Conservation (phyloP, 139 green algal genomes). For the Chlamydomonas sphaeroides region DNA sequence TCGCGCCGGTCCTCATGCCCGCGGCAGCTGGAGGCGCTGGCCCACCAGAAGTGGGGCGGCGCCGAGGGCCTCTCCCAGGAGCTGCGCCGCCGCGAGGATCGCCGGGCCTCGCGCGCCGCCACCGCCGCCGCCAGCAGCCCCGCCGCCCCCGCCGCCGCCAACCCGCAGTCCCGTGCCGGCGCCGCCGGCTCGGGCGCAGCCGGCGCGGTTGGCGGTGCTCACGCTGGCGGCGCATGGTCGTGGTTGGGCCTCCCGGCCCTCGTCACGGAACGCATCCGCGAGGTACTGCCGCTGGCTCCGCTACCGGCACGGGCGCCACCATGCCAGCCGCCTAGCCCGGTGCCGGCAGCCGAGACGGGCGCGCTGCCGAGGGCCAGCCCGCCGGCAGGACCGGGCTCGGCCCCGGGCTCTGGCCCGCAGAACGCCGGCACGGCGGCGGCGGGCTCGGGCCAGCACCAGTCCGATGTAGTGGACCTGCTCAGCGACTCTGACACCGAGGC, state of each 20-base stretch:
- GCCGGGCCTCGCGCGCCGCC: neutral
- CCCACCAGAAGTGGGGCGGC: constrained; percentile 26
- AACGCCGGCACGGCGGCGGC: too few relatives aligned
- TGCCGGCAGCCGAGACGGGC: too few relatives aligned
- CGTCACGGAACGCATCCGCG: constrained; percentile 5
- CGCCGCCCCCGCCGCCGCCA: too few relatives aligned
- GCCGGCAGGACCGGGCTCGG: too few relatives aligned
- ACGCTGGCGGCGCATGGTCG: neutral
- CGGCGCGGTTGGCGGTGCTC: neutral
- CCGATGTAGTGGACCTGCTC: neutral
- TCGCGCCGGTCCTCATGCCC: neutral
- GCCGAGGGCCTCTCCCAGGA: neutral
- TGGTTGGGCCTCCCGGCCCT: constrained; percentile 30
- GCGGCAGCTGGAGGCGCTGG: constrained; percentile 8
- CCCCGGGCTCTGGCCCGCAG: too few relatives aligned
- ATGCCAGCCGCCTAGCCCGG: neutral
- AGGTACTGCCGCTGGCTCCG: neutral
- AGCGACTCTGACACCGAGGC: too few relatives aligned
- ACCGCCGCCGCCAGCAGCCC: neutral
- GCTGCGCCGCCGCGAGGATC: neutral
- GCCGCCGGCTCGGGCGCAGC: neutral
- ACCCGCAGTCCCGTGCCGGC: neutral
- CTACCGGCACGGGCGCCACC: neutral
- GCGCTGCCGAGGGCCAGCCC: too few relatives aligned
- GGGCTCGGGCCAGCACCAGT: neutral